Evolutionary conservation across 2,329 filamentous ascomycete species (phyloP).

Genomic region (Aspergillus sp.): DNA sequence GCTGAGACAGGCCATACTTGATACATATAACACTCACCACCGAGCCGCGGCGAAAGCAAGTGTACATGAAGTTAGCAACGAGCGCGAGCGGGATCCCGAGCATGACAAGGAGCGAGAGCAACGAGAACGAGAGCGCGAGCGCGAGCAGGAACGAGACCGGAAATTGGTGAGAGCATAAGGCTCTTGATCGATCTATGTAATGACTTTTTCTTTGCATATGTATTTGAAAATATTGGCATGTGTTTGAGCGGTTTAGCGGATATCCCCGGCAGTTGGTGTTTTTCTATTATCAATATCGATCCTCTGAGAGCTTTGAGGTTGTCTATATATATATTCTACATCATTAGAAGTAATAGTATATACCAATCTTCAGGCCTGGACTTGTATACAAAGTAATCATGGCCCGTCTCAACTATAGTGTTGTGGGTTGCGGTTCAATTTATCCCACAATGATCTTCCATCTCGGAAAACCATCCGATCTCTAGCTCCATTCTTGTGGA

Average conservation of each 20-base stretch:
- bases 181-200: constrained; percentile 8
- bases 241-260: constrained; percentile 26
- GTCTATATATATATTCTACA: neutral
- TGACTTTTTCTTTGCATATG: constrained; percentile 8
- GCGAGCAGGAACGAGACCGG: constrained; percentile 29
- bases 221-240: constrained; percentile 10
- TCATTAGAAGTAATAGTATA: neutral
- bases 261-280: constrained; percentile 20
- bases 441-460: no score
- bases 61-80: constrained; percentile 24
- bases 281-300: neutral
- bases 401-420: no score
- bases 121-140: constrained; percentile 19
- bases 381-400: no score
- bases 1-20: constrained; percentile 43
- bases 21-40: constrained; percentile 41
- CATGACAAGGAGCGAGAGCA: constrained; percentile 19
- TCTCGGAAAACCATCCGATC: no score
- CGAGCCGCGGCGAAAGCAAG: constrained; percentile 33
- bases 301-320: neutral
- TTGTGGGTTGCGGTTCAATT: no score
- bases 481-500: no score
- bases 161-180: constrained; percentile 26
- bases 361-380: no score
- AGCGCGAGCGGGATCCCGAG: constrained; percentile 11